phyloP scores from a whole-genome alignment of 352 stramenopile species.

The Globisporangium recalcitrans region DNA sequence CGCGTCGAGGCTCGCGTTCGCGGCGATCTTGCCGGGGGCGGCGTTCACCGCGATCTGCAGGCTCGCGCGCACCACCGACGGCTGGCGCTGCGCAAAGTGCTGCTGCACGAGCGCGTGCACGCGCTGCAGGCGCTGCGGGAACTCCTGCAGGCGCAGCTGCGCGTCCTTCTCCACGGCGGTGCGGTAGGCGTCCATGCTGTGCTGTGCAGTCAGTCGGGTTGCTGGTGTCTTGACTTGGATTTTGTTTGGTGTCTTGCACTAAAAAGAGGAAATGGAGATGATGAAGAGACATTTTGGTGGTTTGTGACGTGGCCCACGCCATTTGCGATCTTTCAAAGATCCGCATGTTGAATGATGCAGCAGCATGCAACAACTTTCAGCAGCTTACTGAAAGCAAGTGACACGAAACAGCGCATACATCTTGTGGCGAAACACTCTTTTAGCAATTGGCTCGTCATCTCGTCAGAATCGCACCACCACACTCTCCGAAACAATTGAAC shows the following conservation, averaged over 20 bases:
- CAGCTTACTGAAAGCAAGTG: no score
- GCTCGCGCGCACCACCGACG: conserved; percentile 32
- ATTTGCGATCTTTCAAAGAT: conserved; percentile 10
- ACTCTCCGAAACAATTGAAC: neutral
- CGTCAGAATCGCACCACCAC: neutral
- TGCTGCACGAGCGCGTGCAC: conserved; percentile 45
- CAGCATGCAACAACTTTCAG: no score
- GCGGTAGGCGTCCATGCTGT: conserved; percentile 53
- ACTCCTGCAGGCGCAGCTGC: conserved; percentile 36
- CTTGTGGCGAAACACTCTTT: no score
- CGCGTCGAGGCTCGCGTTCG: conserved; percentile 36
- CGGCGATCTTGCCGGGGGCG: conserved; percentile 26
- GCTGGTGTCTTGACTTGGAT: neutral
- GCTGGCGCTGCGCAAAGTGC: conserved; percentile 36
- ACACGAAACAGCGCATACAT: no score
- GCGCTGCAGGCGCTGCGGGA: conserved; percentile 38
- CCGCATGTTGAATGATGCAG: no score
- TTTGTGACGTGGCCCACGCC: neutral
- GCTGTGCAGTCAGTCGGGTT: no score
- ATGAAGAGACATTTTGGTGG: neutral
- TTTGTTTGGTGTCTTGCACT: neutral
- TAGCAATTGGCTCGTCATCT: no score
- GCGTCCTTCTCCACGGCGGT: conserved; percentile 31
- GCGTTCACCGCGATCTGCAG: conserved; percentile 31
- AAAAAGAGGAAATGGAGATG: neutral